A percentile compares a stretch with the other conserved stretches of the same genome.
Evolutionary conservation across 2,329 filamentous ascomycete species (phyloP).

Genomic region (Fusarium devonianum): DNA sequence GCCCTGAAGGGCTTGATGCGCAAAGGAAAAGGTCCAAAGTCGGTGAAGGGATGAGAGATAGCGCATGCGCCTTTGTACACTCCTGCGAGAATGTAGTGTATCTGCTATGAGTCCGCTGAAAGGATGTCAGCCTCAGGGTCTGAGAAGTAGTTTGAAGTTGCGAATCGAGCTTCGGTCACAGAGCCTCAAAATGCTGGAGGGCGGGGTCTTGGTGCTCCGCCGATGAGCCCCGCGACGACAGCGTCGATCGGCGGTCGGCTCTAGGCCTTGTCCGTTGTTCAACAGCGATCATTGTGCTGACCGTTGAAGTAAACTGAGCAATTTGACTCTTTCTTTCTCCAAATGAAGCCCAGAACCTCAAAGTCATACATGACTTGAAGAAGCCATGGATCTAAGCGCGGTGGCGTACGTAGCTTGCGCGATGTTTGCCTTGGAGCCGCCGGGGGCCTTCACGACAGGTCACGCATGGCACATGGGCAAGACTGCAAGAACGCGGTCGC

Average conservation of each 20-base stretch:
- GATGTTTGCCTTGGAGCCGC: constrained; percentile 7
- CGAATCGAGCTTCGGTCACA: constrained; percentile 12
- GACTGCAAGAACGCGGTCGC: constrained; percentile 1
- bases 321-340: too few relatives aligned
- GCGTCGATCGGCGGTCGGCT: constrained; percentile 18
- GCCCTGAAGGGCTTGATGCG: not conserved
- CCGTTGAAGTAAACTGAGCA: not conserved
- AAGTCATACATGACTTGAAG: not conserved
- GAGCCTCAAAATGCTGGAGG: constrained; percentile 15
- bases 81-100: not conserved
- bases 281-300: not conserved
- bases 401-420: constrained; percentile 1
- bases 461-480: constrained; percentile 10
- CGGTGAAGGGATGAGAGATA: not conserved
- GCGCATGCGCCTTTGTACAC: not conserved
- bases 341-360: not conserved
- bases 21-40: not conserved
- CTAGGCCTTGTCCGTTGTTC: constrained; percentile 6
- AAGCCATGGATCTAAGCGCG: constrained; percentile 3
- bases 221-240: constrained; percentile 20
- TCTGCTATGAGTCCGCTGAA: not conserved
- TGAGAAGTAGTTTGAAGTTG: constrained; percentile 14
- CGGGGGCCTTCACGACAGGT: constrained; percentile 1
- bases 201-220: constrained; percentile 22
- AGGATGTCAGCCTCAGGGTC: not conserved